Evolutionary conservation across 306 rosid species (phyloP).

Genomic region (Heteromeles arbutifolia): DNA sequence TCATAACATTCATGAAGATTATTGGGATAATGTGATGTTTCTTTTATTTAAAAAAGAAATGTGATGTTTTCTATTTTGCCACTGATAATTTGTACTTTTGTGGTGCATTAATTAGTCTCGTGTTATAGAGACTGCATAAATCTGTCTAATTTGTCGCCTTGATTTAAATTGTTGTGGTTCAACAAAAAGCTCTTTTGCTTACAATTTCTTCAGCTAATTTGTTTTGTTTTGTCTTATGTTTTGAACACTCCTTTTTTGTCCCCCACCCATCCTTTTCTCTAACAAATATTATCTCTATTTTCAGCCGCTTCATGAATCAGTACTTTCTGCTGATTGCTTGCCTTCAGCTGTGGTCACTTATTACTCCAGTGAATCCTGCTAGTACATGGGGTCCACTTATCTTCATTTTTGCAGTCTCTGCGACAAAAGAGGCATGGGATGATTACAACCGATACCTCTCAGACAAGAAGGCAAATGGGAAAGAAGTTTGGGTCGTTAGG

Average conservation of each 20-base stretch:
- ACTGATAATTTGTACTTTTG: background rate
- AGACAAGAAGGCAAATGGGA: slow-evolving; percentile 92
- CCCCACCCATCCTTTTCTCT: slow-evolving; percentile 3
- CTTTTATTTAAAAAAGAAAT: background rate
- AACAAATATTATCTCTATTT: slow-evolving; percentile 22
- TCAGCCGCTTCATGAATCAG: slow-evolving; percentile 99
- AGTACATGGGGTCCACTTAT: slow-evolving; percentile 99
- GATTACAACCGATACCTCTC: slow-evolving; percentile 92
- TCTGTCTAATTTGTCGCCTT: background rate
- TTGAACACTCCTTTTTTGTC: too few species aligned
- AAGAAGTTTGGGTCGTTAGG: slow-evolving; percentile 90
- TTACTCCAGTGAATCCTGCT: slow-evolving; percentile 98
- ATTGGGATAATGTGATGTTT: background rate
- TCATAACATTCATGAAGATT: background rate
- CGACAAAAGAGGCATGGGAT: slow-evolving; percentile 99
- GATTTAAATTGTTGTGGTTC: background rate
- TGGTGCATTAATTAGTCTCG: background rate
- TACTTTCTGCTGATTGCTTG: slow-evolving; percentile 97
- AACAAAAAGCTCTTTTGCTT: background rate
- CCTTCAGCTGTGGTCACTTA: slow-evolving; percentile 96
- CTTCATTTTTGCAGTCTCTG: slow-evolving; percentile 95
- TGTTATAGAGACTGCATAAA: background rate
- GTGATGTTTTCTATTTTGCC: background rate
- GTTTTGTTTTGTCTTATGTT: background rate
- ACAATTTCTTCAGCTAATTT: background rate